Evolutionary conservation across 208 protist genomes (phyloP), one percentile per base, ranked within the genome.

Genomic region (Trypanosoma scelopori): DNA sequence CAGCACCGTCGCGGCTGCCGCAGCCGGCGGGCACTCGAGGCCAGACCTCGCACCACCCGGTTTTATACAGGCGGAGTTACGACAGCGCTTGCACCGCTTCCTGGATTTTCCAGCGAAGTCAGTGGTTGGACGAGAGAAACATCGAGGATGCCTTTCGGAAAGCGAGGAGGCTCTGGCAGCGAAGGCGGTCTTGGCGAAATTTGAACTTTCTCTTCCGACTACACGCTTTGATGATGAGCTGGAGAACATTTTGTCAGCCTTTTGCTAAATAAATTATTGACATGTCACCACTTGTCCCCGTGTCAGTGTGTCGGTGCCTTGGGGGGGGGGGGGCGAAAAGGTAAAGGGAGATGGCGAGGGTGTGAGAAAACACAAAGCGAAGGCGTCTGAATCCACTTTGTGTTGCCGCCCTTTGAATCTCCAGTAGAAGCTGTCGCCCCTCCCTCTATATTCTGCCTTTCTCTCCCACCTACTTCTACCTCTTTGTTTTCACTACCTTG

Each of bases 191-290:
- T 30, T 65, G 27, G 43, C 42, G 1, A 73, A 30, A 20, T 73
- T 73, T 51, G 51, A 73, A n/a, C 59, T 66, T 16, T 64, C 49
- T 23, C n/a, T 73, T 5, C 67, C 67, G 18, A 67, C 67, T 12
- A 73, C 52, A 35, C 57, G 59, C 11, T 66, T 62, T 46, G 59
- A 66, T 66, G 20, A 50, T 27, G 12, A 53, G 43, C 46, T 73
- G 41, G 48, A 55, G 18, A 22, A 55, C 25, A 47, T 73, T 49
- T 27, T 64, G 12, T 37, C 45, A 35, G n/a, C 1, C 23, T 28
- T 57, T 9, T 22, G 13, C 9, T 46, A 41, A 55, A 37, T 43
- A 18, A 18, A 43, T n/a, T n/a, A n/a, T n/a, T n/a, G n/a, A n/a
- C 6, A 27, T 60, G 32, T 37, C 32, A 37, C 9, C 32, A 37